Evolutionary conservation across 2,329 filamentous ascomycete genomes (phyloP), one percentile per base, ranked within the genome.

Genomic region (Davidsoniella eucalypti): DNA sequence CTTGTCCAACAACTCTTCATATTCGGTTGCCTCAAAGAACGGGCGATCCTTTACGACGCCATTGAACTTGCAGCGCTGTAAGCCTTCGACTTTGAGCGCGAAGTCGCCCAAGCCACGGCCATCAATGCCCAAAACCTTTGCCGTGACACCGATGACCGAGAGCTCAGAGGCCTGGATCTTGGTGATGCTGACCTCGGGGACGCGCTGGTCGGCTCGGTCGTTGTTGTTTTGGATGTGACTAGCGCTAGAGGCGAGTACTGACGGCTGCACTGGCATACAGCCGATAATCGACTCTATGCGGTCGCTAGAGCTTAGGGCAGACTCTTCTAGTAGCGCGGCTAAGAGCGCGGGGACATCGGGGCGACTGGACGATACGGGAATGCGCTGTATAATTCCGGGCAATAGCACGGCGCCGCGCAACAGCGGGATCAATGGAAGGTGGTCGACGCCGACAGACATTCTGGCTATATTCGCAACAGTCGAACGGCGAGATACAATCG

Each of bases 301-400:
- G 57, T 78, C 72, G 55, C 73, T 75, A 25, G 78, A 75, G 56
- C 81, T 81, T 39, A 77, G 75, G 33, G 83, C 72, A 25, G 81
- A 80, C 57, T 80, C 79, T 59, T 84, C 84, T 65, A 94, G 90
- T 54, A 94, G 77, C 57, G 82, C 81, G 17, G 87, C 84, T 52
- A 98, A 78, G 42, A 96, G 76, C 47, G 90, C 84, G 49, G 87
- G 82, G 57, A 96, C 82, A 65, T 96, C 92, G 57, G 86, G 80
- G 47, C 90, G 85, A 64, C 82, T 73, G 37, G 73, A 80, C 39
- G 82, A 78, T 48, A 95, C 82, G 50, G 86, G 80, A 56, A 96
- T 84, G 58, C 88, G 83, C 58, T 94, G 76, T 47, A 88, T 80
- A 51, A 88, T 79, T 55, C 87, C 87, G 3, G 92, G 92, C 8